These are phyloP conservation scores for Aspergillus bombycis DNA, from an alignment of 2,329 filamentous ascomycete species.

Conservation along the genomic window DNA sequence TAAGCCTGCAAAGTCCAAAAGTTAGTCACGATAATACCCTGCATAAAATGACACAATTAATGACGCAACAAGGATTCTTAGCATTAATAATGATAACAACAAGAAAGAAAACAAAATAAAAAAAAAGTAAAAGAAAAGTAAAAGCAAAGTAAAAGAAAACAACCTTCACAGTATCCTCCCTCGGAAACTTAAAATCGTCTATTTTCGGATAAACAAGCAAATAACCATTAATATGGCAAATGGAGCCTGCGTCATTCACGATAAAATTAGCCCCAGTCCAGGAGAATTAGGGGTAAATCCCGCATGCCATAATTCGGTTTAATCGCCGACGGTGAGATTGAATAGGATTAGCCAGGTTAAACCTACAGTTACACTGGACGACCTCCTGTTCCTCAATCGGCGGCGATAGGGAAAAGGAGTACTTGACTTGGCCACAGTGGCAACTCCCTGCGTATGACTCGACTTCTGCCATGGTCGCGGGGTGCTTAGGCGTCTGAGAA, in stretches of 20 bases:
- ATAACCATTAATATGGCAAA: constrained; percentile 35
- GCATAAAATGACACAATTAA: no score
- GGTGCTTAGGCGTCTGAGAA: not conserved
- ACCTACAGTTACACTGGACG: constrained; percentile 25
- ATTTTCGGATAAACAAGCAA: constrained; percentile 31
- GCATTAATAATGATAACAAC: not conserved
- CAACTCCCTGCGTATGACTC: constrained; percentile 21
- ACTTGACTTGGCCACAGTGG: constrained; percentile 27
- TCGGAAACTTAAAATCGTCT: constrained; percentile 25
- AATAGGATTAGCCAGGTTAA: no score
- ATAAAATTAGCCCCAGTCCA: not conserved
- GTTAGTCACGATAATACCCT: no score
- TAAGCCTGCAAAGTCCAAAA: constrained; percentile 24
- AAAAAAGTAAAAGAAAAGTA: not conserved
- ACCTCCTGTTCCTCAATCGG: constrained; percentile 23
- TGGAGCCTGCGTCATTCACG: constrained; percentile 28
- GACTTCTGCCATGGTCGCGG: not conserved
- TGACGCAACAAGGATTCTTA: not conserved
- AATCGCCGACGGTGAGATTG: not conserved
- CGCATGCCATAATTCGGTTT: not conserved
- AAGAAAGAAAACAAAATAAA: not conserved
- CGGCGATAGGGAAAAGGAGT: constrained; percentile 20
- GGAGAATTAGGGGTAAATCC: not conserved
- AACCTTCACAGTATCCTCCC: constrained; percentile 28
- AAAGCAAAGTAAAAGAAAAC: not conserved